Base-by-base conservation (phyloP, 2,329 filamentous ascomycete species). In the Aspergillus aculeatus region DNA sequence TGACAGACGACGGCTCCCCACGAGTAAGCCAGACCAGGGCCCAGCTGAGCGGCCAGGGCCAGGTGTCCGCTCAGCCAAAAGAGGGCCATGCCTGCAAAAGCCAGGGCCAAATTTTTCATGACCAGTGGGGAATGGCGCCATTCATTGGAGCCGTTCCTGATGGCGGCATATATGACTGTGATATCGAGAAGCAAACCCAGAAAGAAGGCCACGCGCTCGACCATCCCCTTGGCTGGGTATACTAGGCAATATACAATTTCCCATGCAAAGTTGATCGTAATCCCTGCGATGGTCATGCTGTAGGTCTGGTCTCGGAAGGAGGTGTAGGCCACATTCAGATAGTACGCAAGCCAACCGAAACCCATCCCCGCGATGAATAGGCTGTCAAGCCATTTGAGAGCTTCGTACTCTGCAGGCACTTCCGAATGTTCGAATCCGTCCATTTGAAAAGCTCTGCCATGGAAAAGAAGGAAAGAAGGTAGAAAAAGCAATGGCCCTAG, bases 241-340 rank as follows among this genome's bases (percentile, higher is more conserved):
- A 66, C 47, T 5, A 63, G 14, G n/a, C 41, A 44, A 29, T 64
- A 67, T 5, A 64, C 52, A 3, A 61, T n/a, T 21, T 68, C 64
- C 64, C 61, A 68, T 9, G 63, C 62, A 24, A 68, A 50, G 24
- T 66, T 65, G 50, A 56, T 57, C 51, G 63, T 62, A 9, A 65
- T 50, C 4, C 64, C 51, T 47, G 64, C 59, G 7, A 66, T 63
- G 12, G 61, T 56, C 60, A 66, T 57, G 31, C 58, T 56, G 41
- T 66, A 66, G 23, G 64, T 65, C 16, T 47, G 29, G 12, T 64
- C 56, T 48, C 56, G 58, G 24, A 64, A 58, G 5, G 63, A 67
- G 10, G 24, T 56, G 52, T 64, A 55, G n/a, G 60, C 44, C 62
- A 64, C 64, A 4, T 57, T 35, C 31, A 62, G 23, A 54, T 65